Conservation (phyloP, 2,329 filamentous ascomycete genomes). For the Aspergillus alliaceus region DNA sequence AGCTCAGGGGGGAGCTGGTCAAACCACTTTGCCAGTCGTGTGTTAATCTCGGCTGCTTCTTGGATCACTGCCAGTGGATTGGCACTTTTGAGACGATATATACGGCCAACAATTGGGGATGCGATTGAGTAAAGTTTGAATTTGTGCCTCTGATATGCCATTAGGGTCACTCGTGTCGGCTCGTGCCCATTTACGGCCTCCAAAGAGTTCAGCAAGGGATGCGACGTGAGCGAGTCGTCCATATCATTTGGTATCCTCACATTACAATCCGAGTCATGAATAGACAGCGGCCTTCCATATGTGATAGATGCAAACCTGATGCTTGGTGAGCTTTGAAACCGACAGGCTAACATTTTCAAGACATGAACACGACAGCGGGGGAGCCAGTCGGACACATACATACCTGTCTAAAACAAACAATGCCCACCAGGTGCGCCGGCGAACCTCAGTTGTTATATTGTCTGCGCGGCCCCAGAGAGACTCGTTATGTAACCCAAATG, state of each 20-base stretch:
- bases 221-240: no score
- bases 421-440: background rate
- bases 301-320: background rate
- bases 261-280: no score
- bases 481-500: background rate
- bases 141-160: background rate
- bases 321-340: no score
- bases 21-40: background rate
- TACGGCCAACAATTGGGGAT: background rate
- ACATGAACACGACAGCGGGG: no score
- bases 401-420: background rate
- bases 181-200: no score
- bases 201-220: no score
- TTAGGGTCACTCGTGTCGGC: background rate
- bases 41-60: background rate
- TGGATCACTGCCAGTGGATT: background rate
- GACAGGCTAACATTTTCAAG: no score
- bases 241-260: no score
- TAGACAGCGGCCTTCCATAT: background rate
- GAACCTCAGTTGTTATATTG: background rate
- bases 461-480: background rate
- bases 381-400: no score
- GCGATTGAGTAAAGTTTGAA: background rate
- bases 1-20: background rate
- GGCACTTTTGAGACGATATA: no score